Conservation (phyloP, 179 eudicot genomes). For the Carnegiea gigantea region DNA sequence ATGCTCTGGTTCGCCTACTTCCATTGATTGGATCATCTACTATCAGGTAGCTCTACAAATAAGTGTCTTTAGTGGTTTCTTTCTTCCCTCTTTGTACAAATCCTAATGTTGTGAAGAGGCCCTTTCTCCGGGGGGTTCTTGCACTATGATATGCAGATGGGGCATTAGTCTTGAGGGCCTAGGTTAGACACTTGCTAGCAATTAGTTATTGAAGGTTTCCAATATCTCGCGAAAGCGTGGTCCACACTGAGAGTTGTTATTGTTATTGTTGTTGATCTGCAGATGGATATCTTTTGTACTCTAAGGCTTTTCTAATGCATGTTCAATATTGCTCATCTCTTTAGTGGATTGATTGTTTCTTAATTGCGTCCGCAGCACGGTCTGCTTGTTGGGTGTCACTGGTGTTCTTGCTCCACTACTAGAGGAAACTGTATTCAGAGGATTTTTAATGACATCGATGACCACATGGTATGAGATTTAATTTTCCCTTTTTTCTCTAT, state of each 20-base stretch:
- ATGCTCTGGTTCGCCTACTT: conserved; percentile 78
- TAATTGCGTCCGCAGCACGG: conserved; percentile 54
- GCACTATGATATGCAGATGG: too few species aligned
- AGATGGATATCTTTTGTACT: too few species aligned
- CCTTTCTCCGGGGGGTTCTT: not conserved
- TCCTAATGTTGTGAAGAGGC: not conserved
- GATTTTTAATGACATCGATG: conserved; percentile 84
- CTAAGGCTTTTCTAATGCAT: too few species aligned
- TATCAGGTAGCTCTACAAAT: conserved; percentile 49
- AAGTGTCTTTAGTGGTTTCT: not conserved
- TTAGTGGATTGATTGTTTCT: not conserved
- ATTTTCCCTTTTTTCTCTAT: not conserved
- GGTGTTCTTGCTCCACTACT: conserved; percentile 93
- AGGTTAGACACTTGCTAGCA: too few species aligned
- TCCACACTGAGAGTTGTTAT: too few species aligned
- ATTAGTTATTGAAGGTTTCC: too few species aligned
- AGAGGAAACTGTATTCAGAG: conserved; percentile 94
- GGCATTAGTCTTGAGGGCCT: too few species aligned
- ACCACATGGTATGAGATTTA: conserved; percentile 66
- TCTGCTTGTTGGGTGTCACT: conserved; percentile 73
- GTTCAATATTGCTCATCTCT: not conserved
- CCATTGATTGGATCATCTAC: conserved; percentile 94
- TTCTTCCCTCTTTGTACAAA: not conserved
- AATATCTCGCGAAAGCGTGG: too few species aligned
- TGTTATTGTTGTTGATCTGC: too few species aligned